phyloP scores from a whole-genome alignment of 2,329 filamentous ascomycete species.

The Ascochyta lentis region DNA sequence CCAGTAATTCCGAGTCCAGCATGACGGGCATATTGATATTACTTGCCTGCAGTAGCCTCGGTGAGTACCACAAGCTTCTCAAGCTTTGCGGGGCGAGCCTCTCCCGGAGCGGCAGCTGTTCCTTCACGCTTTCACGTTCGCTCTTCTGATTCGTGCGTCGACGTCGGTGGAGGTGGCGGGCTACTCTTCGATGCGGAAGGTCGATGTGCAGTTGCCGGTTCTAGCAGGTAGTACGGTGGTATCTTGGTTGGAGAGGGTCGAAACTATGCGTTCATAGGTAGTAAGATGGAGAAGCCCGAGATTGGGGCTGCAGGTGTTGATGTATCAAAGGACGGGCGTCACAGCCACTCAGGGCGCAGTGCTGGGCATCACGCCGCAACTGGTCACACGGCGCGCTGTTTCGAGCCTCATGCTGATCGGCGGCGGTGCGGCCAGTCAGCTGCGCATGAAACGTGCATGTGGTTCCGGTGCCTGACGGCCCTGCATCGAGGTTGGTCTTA shows the following conservation, averaged over 20 bases:
- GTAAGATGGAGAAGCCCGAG: constrained; percentile 2
- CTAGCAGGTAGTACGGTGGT: constrained; percentile 10
- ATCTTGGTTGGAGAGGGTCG: not conserved
- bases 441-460: constrained; percentile 18
- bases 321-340: constrained; percentile 28
- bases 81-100: constrained; percentile 42
- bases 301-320: constrained; percentile 9
- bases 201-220: constrained; percentile 16
- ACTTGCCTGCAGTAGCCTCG: constrained; percentile 8
- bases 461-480: constrained; percentile 19
- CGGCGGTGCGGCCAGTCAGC: constrained; percentile 33
- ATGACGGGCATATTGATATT: constrained; percentile 30
- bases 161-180: constrained; percentile 2
- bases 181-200: constrained; percentile 30
- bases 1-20: constrained; percentile 27
- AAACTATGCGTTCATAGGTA: constrained; percentile 9
- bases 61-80: constrained; percentile 18
- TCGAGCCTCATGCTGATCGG: constrained; percentile 44
- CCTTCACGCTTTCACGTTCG: constrained; percentile 28
- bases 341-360: constrained; percentile 46
- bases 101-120: constrained; percentile 32
- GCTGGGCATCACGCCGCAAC: constrained; percentile 27
- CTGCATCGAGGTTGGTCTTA: constrained; percentile 19
- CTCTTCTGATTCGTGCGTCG: constrained; percentile 29
- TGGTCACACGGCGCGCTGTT: constrained; percentile 39